A percentile compares a stretch with the other conserved stretches of the same genome.
Conservation (phyloP, 306 rosid species). For the Rubus parviflorus region DNA sequence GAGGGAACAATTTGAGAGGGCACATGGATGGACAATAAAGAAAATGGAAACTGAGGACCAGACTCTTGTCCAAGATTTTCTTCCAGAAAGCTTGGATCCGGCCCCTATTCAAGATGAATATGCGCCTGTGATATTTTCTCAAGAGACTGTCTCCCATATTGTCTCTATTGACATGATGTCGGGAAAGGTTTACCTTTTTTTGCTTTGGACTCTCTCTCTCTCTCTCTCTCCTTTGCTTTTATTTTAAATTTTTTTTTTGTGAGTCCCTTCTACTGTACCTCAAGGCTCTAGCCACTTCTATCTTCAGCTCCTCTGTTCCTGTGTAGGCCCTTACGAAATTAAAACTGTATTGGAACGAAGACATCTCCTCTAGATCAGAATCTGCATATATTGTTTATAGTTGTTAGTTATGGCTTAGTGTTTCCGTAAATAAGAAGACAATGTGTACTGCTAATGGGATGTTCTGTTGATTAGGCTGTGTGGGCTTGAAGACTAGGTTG, state of each 20-base stretch:
- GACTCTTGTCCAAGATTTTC: conserved; percentile 85
- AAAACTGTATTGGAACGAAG: not conserved
- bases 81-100: conserved; percentile 83
- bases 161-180: conserved; percentile 99
- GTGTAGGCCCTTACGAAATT: not conserved
- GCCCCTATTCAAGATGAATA: conserved; percentile 97
- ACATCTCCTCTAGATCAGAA: not conserved
- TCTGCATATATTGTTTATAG: not conserved
- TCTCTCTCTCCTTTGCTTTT: not conserved
- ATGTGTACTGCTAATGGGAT: not conserved
- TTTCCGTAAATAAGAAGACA: not conserved
- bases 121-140: conserved; percentile 98
- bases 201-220: conserved; percentile 7
- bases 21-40: conserved; percentile 88
- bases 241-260: not conserved
- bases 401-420: not conserved
- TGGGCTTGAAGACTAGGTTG: not conserved
- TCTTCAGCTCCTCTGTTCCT: not conserved
- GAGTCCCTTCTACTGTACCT: not conserved
- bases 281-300: not conserved
- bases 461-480: not conserved
- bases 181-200: conserved; percentile 69
- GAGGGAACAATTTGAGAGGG: conserved; percentile 73
- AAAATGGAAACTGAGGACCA: conserved; percentile 91
- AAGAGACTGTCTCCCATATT: conserved; percentile 97